These are phyloP conservation scores for Rhinocladiella similis DNA, from an alignment of 2,329 filamentous ascomycete genomes.

Conservation along the genomic window DNA sequence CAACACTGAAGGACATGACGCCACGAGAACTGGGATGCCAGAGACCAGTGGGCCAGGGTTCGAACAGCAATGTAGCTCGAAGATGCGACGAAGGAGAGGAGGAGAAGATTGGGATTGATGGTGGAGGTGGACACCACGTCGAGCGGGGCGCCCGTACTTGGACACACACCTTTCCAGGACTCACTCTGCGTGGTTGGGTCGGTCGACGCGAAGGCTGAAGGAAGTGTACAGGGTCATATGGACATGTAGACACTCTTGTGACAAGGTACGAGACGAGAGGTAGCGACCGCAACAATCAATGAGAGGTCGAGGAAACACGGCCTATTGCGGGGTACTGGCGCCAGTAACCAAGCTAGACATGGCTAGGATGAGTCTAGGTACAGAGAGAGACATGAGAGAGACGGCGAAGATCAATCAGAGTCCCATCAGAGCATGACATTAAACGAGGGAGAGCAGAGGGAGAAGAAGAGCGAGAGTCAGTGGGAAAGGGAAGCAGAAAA, in stretches of 20 bases:
- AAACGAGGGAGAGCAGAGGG: too few species aligned
- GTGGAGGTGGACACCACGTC: not conserved
- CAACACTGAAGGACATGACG: not conserved
- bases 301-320: not conserved
- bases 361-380: not conserved
- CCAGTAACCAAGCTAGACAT: not conserved
- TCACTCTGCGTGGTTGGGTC: not conserved
- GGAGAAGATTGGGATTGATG: conserved; percentile 7
- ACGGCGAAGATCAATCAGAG: too few species aligned
- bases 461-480: too few species aligned
- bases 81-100: conserved; percentile 1
- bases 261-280: conserved; percentile 6
- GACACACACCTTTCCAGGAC: conserved; percentile 2
- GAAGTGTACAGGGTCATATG: conserved; percentile 4
- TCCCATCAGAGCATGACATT: too few species aligned
- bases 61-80: not conserved
- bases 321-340: conserved; percentile 14
- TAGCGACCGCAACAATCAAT: conserved; percentile 1
- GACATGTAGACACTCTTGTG: conserved; percentile 13
- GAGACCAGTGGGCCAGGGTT: conserved; percentile 8
- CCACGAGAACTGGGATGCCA: conserved; percentile 16
- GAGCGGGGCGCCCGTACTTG: conserved; percentile 2
- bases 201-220: not conserved
- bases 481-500: too few species aligned
- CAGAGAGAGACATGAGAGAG: not conserved